phyloP scores from a whole-genome alignment of 768 basidiomycete genomes.

The Naganishia friedmannii region DNA sequence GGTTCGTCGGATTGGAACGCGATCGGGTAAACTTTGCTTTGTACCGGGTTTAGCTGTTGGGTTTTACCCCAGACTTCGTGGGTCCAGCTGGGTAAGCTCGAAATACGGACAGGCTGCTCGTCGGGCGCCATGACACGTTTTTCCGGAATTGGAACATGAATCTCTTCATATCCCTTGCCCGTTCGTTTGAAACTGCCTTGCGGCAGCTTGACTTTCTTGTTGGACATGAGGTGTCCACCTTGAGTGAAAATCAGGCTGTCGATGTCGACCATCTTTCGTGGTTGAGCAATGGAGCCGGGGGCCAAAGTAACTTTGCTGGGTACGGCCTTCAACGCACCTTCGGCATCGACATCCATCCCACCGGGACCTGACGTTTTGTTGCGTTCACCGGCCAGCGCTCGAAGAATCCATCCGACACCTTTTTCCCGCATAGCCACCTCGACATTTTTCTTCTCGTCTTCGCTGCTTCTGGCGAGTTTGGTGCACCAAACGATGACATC shows the following conservation, averaged over 20 bases:
- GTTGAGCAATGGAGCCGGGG: conserved; percentile 78
- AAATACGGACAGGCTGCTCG: conserved; percentile 60
- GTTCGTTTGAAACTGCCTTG: conserved; percentile 96
- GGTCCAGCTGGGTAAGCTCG: conserved; percentile 78
- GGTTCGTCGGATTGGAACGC: conserved; percentile 90
- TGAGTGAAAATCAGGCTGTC: conserved; percentile 95
- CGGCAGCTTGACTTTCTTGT: conserved; percentile 96
- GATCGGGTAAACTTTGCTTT: conserved; percentile 86
- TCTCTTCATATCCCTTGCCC: conserved; percentile 95
- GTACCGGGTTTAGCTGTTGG: conserved; percentile 78
- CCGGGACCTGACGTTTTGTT: conserved; percentile 56
- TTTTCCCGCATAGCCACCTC: conserved; percentile 99
- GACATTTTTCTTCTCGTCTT: conserved; percentile 83
- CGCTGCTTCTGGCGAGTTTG: conserved; percentile 82
- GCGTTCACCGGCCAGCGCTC: conserved; percentile 79
- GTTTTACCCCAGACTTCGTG: conserved; percentile 70
- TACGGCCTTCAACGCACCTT: conserved; percentile 57
- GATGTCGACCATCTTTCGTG: conserved; percentile 79
- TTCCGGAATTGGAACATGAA: conserved; percentile 92
- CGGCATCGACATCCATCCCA: conserved; percentile 60
- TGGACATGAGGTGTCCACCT: conserved; percentile 95
- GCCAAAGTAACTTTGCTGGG: conserved; percentile 82
- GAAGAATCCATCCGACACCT: conserved; percentile 90
- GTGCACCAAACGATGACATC: conserved; percentile 98
- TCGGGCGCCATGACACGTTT: conserved; percentile 63